Evolutionary conservation across 2,329 filamentous ascomycete species (phyloP), one percentile per base, ranked within the genome.

Genomic region (Leptographium flavum): DNA sequence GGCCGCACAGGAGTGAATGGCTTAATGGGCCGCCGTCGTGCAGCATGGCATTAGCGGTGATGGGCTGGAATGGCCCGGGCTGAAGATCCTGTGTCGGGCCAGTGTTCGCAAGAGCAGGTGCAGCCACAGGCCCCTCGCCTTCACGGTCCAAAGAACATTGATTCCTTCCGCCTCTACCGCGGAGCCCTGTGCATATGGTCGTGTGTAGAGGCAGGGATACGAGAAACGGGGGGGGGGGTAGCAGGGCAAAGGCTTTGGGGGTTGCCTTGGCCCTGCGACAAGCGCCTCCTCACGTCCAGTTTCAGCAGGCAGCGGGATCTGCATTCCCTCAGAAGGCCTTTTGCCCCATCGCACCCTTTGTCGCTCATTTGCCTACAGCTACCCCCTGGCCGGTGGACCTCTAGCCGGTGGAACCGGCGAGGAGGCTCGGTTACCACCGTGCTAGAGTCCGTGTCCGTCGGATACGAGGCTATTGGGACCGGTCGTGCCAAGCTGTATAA

Each of bases 241-340:
- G 38, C 10, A 35, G 14, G 41, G 9, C n/a, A 37, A 28, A 22
- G n/a, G 32, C 36, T 43, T 45, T 43, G 45, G 45, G 42, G 42
- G 38, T 33, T 39, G 35, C 45, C 45, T 50, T 53, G 46, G 47
- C 48, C 48, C 51, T 57, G 53, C 49, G 52, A 57, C 53, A 50
- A 47, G 45, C 47, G 42, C 47, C 27, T 53, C 50, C 49, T 57
- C 53, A 54, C 45, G 51, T 54, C 46, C 48, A 48, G 56, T 58
- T 59, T 57, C 57, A 58, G 57, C 50, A 49, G 49, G 50, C 49
- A 36, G 39, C 56, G 54, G 55, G 57, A 58, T 59, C 55, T 45
- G 39, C 56, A 49, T 53, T 53, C 49, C 54, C 52, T 51, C 46
- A 8, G 32, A n/a, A 6, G 28, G 22, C 15, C n/a, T 30, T 14